Base-by-base conservation (phyloP, 2,329 filamentous ascomycete species). In the Tolypocladium inflatum region DNA sequence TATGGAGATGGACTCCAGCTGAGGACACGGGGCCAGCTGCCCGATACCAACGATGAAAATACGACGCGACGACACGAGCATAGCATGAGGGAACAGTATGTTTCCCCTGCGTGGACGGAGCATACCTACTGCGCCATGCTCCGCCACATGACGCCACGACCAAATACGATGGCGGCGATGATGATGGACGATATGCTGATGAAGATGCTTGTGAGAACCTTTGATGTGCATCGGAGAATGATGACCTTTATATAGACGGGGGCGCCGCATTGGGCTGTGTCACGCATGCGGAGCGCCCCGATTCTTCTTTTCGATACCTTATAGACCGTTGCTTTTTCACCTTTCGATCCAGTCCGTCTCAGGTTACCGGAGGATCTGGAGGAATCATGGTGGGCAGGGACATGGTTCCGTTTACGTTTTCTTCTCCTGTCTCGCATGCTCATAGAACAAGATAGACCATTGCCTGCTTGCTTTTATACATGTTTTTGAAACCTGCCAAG, bases 1-100 rank as follows among this genome's bases (percentile, higher is more conserved):
- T 59, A 80, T 81, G 76, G 78, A 81, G 62, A 71, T 80, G 57
- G 77, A 78, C 55, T 71, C 69, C 55, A 55, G 54, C 30, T 59
- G 45, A 51, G 35, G 23, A 35, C n/a, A 54, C 10, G 33, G 7
- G 2, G 30, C 15, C 42, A 35, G 21, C 9, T 38, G 43, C 6
- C 17, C 37, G 26, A 11, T 11, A 2, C 30, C n/a, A 23, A n/a
- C 10, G 4, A 42, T 39, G 19, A 53, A 21, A 35, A 37, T 35
- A 30, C 26, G 54, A 59, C 60, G 65, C 57, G 64, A 66, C 57
- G 59, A 61, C 63, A 65, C 58, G 65, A 67, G 13, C 8, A 26
- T 35, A 35, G 37, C 39, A 63, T 61, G 57, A 62, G 63, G n/a
- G 17, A 48, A 21, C 5, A 21, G 30, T 10, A 21, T 15, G 9